A percentile compares a stretch with the other conserved stretches of the same genome.
Conservation (phyloP, 768 basidiomycete species). For the Agrocybe chaxingu region DNA sequence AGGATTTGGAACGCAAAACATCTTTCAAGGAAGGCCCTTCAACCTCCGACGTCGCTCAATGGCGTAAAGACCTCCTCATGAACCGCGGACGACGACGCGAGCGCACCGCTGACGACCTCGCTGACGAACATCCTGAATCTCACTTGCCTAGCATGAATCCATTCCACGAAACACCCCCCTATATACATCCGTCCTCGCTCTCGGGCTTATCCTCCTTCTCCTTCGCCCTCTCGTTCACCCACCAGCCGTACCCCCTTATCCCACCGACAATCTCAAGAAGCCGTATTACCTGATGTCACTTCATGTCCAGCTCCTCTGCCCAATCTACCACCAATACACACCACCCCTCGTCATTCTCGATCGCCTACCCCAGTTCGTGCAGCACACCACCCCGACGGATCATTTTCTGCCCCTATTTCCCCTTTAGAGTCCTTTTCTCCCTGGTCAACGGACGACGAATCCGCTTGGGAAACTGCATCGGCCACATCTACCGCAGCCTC, state of each 20-base stretch:
- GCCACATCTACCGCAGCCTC: conserved; percentile 59
- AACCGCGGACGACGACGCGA: conserved; percentile 64
- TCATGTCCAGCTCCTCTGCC: conserved; percentile 14
- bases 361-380: conserved; percentile 38
- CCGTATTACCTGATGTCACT: conserved; percentile 6
- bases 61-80: conserved; percentile 52
- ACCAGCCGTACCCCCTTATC: conserved; percentile 16
- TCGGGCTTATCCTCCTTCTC: conserved; percentile 51
- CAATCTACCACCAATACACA: conserved; percentile 18
- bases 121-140: conserved; percentile 29
- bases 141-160: conserved; percentile 22
- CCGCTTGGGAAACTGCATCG: conserved; percentile 72
- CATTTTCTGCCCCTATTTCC: conserved; percentile 24
- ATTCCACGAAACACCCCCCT: conserved; percentile 32
- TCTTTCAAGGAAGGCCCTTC: conserved; percentile 39
- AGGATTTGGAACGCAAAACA: conserved; percentile 26
- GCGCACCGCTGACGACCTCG: conserved; percentile 40
- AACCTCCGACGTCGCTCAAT: conserved; percentile 47
- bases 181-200: conserved; percentile 40
- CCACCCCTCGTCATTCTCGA: conserved; percentile 27
- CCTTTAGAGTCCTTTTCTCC: conserved; percentile 46
- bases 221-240: conserved; percentile 41
- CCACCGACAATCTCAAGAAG: conserved; percentile 12
- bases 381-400: conserved; percentile 21
- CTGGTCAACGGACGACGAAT: conserved; percentile 78